phyloP scores from a whole-genome alignment of 805 yeast genomes.

The Ascoidea rubescens region DNA sequence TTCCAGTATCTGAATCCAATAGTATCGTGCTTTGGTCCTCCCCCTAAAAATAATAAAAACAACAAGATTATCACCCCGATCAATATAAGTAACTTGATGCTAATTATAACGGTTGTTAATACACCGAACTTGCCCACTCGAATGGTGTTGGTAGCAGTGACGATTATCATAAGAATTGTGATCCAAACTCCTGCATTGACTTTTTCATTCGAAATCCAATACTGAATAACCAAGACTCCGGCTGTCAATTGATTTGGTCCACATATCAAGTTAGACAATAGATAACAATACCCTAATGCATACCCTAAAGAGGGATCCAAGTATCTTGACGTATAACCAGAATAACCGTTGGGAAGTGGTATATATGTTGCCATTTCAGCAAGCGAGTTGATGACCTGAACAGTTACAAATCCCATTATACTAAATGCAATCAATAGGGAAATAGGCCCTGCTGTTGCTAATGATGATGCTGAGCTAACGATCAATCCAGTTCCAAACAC shows the following conservation, averaged over 20 bases:
- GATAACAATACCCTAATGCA: conserved; percentile 46
- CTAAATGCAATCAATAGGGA: conserved; percentile 44
- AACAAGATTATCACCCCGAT: conserved; percentile 24
- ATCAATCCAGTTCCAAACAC: conserved; percentile 59
- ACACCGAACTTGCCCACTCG: conserved; percentile 36
- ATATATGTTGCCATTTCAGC: conserved; percentile 76
- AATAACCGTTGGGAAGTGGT: conserved; percentile 53
- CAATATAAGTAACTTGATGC: conserved; percentile 24
- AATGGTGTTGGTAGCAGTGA: conserved; percentile 33
- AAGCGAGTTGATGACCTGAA: conserved; percentile 18
- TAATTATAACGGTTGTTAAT: conserved; percentile 22
- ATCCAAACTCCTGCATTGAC: conserved; percentile 36
- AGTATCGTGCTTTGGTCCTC: conserved; percentile 19
- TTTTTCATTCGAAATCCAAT: conserved; percentile 28
- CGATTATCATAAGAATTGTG: conserved; percentile 31
- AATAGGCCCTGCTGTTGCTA: conserved; percentile 56
- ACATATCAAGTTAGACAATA: conserved; percentile 36
- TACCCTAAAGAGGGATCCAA: conserved; percentile 50
- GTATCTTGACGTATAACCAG: conserved; percentile 46
- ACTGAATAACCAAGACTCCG: conserved; percentile 38
- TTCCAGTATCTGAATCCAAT: conserved; percentile 30
- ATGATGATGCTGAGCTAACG: conserved; percentile 37
- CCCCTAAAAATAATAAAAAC: conserved; percentile 28
- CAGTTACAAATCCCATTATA: conserved; percentile 3
- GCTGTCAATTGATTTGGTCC: conserved; percentile 39